Evolutionary conservation across 192 early-diverging fungal species (phyloP), one percentile per base, ranked within the genome.

Genomic region (Linnemannia elongata): DNA sequence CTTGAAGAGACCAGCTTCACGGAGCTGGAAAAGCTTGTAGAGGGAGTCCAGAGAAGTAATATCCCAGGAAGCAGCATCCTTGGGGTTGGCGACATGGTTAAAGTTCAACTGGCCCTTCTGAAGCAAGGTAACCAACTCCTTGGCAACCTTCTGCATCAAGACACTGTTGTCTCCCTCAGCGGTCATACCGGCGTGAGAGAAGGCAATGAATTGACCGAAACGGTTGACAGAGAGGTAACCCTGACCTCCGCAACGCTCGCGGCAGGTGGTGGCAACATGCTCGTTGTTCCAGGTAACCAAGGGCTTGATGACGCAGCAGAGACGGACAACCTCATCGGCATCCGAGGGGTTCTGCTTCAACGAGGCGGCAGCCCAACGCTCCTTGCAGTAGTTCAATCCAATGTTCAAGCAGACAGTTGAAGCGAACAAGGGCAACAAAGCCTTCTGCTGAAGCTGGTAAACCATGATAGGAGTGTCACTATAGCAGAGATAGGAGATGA

Each of bases 131-230:
- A 96, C 83, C 18, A 95, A 83, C 85, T 96, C 95, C 87, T 96
- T 96, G 82, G 92, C 85, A 44, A 95, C 94, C 89, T 96, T 96
- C 81, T 94, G 94, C 90, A 94, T 95, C 76, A 95, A 83, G 24
- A 96, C 94, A 68, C 91, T 91, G 88, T 95, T 95, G 77, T 96
- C 95, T 33, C 95, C 95, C 88, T 96, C 95, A 49, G 95, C 95
- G 13, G 95, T 94, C 90, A 95, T 95, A 73, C 94, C 94, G 20
- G 94, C 94, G 82, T 96, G 95, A 13, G 93, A 90, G 79, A 95
- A 94, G 13, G 94, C 94, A 88, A 96, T 93, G 75, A 89, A 89
- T 33, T 90, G 80, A 36, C 92, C 93, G 75, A 96, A 90, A 71
- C 93, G 88, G 85, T 95, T 95, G 73, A 90, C 85, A 33, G 89